Evolutionary conservation across 2,329 filamentous ascomycete species (phyloP), one percentile per base, ranked within the genome.

Genomic region (Chaetomium sp.): DNA sequence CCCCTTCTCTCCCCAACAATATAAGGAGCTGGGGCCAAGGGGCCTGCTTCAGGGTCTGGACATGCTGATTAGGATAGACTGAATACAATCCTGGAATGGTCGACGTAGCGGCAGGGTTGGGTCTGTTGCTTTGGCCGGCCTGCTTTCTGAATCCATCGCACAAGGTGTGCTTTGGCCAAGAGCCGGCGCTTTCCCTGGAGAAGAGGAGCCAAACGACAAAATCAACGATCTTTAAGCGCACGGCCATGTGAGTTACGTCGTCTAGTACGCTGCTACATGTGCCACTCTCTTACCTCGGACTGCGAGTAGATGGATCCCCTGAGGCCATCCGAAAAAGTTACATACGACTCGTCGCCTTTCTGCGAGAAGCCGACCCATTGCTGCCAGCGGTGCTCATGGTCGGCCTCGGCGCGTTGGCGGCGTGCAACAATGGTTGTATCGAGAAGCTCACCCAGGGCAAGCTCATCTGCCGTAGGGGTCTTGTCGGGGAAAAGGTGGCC

Each of bases 151-250:
- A 96, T 27, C 94, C 94, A 80, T 96, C 89, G 70, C 92, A 93
- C 4, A 99, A 83, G 5, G 97, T 72, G 77, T 97, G 91, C 58
- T 85, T 84, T 1, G 90, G 88, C 72, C 83, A 85, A 57, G 80
- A 75, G 65, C 76, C 77, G 31, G 75, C 72, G 23, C 74, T 74
- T 19, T 80, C 77, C 70, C 84, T 82, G 13, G 84, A 85, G 75
- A 96, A 97, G 1, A 97, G 80, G 10, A 85, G 82, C 86, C 90
- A 93, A 50, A 97, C 86, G 31, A 85, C 84, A 75, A 91, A 92
- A 72, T 93, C 89, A 51, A 94, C 82, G 70, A 94, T 85, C 90
- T 93, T 60, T 57, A 66, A 31, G 23, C 60, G 29, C 12, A 51
- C 5, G n/a, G 12, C 2, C 27, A 23, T 57, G 56, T 58, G 53